phyloP scores from a whole-genome alignment of 352 stramenopile genomes.

The Phytophthora chlamydospora region DNA sequence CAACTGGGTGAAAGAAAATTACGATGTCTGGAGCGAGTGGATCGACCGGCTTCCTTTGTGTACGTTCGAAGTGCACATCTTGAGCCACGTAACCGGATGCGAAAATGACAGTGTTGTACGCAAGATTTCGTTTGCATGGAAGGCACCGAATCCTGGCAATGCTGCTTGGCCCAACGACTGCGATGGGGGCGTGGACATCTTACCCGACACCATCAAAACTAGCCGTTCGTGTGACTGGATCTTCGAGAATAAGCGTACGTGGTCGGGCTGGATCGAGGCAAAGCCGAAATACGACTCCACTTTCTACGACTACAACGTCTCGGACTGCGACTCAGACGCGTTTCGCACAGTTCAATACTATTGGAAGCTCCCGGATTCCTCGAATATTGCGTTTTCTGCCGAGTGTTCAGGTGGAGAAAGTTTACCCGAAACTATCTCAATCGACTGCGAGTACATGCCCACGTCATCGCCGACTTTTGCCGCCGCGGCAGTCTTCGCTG shows the following conservation, averaged over 20 bases:
- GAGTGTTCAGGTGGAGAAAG: constrained; percentile 37
- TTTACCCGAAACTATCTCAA: constrained; percentile 24
- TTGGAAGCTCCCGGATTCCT: constrained; percentile 41
- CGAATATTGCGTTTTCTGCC: constrained; percentile 17
- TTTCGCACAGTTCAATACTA: constrained; percentile 37
- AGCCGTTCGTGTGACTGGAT: constrained; percentile 62
- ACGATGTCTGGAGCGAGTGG: constrained; percentile 1
- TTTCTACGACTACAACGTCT: constrained; percentile 52
- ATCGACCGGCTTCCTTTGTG: neutral
- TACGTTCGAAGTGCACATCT: constrained; percentile 38
- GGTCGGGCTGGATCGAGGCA: constrained; percentile 39
- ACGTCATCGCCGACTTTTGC: constrained; percentile 27
- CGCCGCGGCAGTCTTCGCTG: constrained; percentile 10
- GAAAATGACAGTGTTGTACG: constrained; percentile 18
- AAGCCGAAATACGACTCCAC: constrained; percentile 46
- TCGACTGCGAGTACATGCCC: constrained; percentile 53
- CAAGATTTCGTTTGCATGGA: constrained; percentile 49
- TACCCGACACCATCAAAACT: constrained; percentile 37
- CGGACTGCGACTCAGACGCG: constrained; percentile 33
- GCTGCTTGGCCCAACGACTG: constrained; percentile 43
- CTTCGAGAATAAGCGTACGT: constrained; percentile 21
- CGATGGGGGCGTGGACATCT: constrained; percentile 35
- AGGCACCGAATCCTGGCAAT: constrained; percentile 42
- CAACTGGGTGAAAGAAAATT: constrained; percentile 2
- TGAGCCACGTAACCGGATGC: constrained; percentile 36